phyloP scores from a whole-genome alignment of 345 rosid species.

The Trapa bicornis region DNA sequence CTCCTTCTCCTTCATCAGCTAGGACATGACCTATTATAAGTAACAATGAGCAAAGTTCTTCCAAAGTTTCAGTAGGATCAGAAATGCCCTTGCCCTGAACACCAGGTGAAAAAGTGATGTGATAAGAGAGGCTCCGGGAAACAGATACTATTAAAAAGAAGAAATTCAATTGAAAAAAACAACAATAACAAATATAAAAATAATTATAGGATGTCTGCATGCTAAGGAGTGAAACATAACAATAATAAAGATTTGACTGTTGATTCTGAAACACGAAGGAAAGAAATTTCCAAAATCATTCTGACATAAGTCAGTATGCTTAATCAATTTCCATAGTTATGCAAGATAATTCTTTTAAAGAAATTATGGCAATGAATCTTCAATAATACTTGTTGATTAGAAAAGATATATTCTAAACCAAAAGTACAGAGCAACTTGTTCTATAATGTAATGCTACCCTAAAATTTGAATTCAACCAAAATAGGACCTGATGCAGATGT shows the following conservation, averaged over 20 bases:
- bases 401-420: background rate
- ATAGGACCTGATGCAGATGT: slow-evolving; percentile 71
- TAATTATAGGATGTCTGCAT: background rate
- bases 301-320: background rate
- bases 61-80: slow-evolving; percentile 74
- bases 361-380: background rate
- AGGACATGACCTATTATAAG: slow-evolving; percentile 84
- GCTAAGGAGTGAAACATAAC: background rate
- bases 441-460: background rate
- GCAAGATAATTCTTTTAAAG: background rate
- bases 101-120: slow-evolving; percentile 13
- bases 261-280: background rate
- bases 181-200: background rate
- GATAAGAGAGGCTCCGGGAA: background rate
- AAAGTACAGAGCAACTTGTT: background rate
- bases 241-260: background rate
- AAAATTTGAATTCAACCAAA: slow-evolving; percentile 7
- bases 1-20: slow-evolving; percentile 99
- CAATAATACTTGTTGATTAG: background rate
- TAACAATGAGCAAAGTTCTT: slow-evolving; percentile 82
- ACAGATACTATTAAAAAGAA: background rate
- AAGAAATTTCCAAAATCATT: background rate
- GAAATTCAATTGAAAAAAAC: background rate
- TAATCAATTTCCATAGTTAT: background rate
- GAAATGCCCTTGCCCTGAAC: slow-evolving; percentile 75